Percentiles rank a stretch among this genome's conserved stretches.
Conservation (phyloP, 768 basidiomycete genomes). For the Tricholoma terreum region DNA sequence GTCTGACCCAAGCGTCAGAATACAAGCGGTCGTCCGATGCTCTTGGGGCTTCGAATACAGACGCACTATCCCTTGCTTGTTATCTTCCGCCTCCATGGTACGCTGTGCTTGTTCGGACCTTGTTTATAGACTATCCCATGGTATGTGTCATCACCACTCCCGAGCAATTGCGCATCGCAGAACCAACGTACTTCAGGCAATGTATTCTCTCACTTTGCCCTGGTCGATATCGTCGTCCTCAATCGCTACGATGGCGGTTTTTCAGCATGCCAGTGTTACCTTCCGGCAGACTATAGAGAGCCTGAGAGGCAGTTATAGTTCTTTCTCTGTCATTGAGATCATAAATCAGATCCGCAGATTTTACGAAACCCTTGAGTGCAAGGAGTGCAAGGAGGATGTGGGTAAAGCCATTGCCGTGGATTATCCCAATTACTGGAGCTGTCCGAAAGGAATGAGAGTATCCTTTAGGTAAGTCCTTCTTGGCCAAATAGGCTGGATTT, state of each 20-base stretch:
- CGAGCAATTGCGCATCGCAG: background rate
- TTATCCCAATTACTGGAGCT: background rate
- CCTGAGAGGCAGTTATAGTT: slow-evolving; percentile 9
- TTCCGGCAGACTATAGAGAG: slow-evolving; percentile 8
- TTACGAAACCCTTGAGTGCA: background rate
- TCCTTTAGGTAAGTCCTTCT: background rate
- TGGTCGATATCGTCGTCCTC: slow-evolving; percentile 25
- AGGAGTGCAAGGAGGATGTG: background rate
- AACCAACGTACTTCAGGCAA: slow-evolving; percentile 8
- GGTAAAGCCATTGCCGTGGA: no score
- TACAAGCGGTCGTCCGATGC: slow-evolving; percentile 27
- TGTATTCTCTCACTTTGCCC: slow-evolving; percentile 23
- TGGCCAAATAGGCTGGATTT: background rate
- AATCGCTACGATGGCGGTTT: slow-evolving; percentile 30
- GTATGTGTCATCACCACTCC: slow-evolving; percentile 19
- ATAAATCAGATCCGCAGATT: background rate
- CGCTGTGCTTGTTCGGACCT: slow-evolving; percentile 30
- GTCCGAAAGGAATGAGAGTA: background rate
- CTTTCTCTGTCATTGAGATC: background rate
- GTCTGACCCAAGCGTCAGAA: slow-evolving; percentile 24
- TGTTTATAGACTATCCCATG: slow-evolving; percentile 33
- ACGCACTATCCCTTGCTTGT: slow-evolving; percentile 27
- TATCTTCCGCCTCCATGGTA: slow-evolving; percentile 34
- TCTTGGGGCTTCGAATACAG: slow-evolving; percentile 28
- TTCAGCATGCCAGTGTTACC: slow-evolving; percentile 27